These are phyloP conservation scores for Chlorociboria aeruginascens DNA, from an alignment of 495 filamentous ascomycete genomes.

Conservation along the genomic window DNA sequence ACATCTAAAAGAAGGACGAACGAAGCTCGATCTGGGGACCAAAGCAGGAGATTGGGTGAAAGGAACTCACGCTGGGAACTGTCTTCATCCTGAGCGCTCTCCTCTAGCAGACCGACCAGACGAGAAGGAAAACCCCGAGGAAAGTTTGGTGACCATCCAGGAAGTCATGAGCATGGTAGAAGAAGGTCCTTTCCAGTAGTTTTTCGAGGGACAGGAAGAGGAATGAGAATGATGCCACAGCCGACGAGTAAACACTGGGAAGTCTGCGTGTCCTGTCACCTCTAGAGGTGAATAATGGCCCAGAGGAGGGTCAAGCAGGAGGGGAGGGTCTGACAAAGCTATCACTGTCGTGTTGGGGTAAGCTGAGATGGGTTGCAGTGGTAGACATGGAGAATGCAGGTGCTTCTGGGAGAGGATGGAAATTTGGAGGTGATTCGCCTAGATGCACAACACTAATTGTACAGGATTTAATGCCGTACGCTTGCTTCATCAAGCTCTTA, in stretches of 20 bases:
- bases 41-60: conserved; percentile 6
- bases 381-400: neutral
- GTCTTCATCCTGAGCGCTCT: conserved; percentile 43
- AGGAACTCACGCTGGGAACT: conserved; percentile 48
- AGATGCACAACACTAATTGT: too few relatives aligned
- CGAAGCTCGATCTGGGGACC: neutral
- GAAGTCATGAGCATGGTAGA: conserved; percentile 12
- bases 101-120: conserved; percentile 19
- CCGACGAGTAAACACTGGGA: neutral
- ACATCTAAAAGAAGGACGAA: neutral
- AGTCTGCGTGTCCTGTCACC: neutral
- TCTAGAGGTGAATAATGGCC: neutral
- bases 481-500: neutral
- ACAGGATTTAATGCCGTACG: neutral
- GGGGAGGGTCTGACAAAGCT: neutral
- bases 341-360: neutral
- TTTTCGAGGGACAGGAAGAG: neutral
- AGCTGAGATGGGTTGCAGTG: neutral
- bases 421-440: too few relatives aligned
- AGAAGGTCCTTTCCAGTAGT: conserved; percentile 6
- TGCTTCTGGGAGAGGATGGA: neutral
- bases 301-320: neutral
- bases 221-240: neutral
- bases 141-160: conserved; percentile 14
- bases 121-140: conserved; percentile 19